phyloP scores from a whole-genome alignment of 2,329 filamentous ascomycete genomes.

The Colletotrichum tropicale region DNA sequence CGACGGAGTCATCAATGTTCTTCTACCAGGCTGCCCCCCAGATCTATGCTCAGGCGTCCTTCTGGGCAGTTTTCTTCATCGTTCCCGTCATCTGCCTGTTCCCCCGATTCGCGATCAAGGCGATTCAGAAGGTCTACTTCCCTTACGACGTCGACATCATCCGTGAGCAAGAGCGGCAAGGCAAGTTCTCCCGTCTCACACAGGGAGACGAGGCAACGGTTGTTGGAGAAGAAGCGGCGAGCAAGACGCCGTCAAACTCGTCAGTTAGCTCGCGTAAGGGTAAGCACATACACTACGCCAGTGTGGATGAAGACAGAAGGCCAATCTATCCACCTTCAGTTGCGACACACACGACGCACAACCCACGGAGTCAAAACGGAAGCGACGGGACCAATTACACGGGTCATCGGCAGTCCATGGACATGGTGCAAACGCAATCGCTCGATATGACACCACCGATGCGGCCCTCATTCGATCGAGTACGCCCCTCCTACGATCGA shows the following conservation, averaged over 20 bases:
- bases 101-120: slow-evolving; percentile 86
- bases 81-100: slow-evolving; percentile 83
- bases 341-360: slow-evolving; percentile 79
- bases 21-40: slow-evolving; percentile 82
- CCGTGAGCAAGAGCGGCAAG: slow-evolving; percentile 85
- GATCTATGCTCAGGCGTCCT: slow-evolving; percentile 80
- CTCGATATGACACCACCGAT: slow-evolving; percentile 27
- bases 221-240: slow-evolving; percentile 23
- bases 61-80: slow-evolving; percentile 85
- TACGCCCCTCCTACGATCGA: slow-evolving; percentile 67
- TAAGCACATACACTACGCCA: slow-evolving; percentile 63
- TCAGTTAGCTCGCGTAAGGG: slow-evolving; percentile 64
- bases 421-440: slow-evolving; percentile 37
- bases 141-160: slow-evolving; percentile 95
- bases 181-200: slow-evolving; percentile 79
- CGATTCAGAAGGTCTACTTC: slow-evolving; percentile 90
- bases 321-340: slow-evolving; percentile 94
- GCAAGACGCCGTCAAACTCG: slow-evolving; percentile 50
- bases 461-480: slow-evolving; percentile 24
- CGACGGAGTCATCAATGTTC: slow-evolving; percentile 35
- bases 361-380: slow-evolving; percentile 83
- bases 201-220: slow-evolving; percentile 28
- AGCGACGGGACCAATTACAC: slow-evolving; percentile 96
- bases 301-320: slow-evolving; percentile 83
- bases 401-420: slow-evolving; percentile 64